A percentile compares a stretch with the other conserved stretches of the same genome.
phyloP scores from a whole-genome alignment of 2,329 filamentous ascomycete genomes.

The Coniochaeta ligniaria region DNA sequence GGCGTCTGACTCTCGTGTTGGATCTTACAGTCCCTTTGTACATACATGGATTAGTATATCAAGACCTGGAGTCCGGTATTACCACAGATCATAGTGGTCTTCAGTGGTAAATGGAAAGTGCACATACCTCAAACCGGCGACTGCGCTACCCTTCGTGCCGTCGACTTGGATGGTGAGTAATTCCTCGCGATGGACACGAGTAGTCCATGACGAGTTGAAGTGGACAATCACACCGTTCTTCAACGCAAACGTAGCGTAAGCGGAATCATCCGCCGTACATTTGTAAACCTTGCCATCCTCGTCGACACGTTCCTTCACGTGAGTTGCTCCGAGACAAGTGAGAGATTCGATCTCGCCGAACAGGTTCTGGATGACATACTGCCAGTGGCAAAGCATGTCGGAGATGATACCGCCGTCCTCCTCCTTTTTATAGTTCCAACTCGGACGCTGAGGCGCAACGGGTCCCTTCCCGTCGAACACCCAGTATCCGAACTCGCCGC shows the following conservation, averaged over 20 bases:
- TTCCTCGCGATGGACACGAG: conserved; percentile 1
- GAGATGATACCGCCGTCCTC: conserved; percentile 5
- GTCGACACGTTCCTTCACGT: conserved; percentile 4
- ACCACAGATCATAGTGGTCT: background rate
- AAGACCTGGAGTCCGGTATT: too few relatives aligned
- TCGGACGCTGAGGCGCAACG: conserved; percentile 2
- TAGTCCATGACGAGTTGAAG: conserved; percentile 4
- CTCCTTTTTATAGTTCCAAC: conserved; percentile 6
- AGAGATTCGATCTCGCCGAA: conserved; percentile 4
- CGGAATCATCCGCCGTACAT: conserved; percentile 4
- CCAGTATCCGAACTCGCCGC: conserved; percentile 5
- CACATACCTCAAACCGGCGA: conserved; percentile 1
- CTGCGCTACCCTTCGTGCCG: conserved; percentile 3
- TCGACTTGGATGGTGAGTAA: conserved; percentile 4
- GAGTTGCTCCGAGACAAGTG: conserved; percentile 3
- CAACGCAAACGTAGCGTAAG: conserved; percentile 4
- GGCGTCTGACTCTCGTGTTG: conserved; percentile 5
- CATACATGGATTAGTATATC: too few relatives aligned
- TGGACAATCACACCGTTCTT: conserved; percentile 3
- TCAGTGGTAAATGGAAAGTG: background rate
- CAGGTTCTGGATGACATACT: conserved; percentile 4
- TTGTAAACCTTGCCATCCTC: conserved; percentile 3
- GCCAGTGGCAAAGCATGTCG: conserved; percentile 6
- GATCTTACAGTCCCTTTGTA: background rate
- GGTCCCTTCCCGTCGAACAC: conserved; percentile 4